Evolutionary conservation across 305 asterid genomes (phyloP).

Genomic region (Plantago coronopus): DNA sequence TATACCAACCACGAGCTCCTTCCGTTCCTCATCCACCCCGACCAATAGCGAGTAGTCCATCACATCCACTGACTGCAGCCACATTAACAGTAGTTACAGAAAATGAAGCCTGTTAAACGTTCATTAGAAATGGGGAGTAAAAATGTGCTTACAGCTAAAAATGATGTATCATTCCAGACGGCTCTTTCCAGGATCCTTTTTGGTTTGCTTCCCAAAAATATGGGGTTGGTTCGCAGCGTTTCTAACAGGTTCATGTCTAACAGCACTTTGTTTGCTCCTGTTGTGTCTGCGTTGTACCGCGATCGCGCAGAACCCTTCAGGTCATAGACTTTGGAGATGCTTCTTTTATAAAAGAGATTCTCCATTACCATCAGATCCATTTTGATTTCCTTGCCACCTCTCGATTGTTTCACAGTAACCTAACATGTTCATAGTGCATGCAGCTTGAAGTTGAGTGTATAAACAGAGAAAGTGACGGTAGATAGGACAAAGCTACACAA

Average conservation of each 20-base stretch:
- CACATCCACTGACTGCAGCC: constrained; percentile 73
- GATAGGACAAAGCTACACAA: not conserved
- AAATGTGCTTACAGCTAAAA: constrained; percentile 59
- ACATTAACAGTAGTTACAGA: not conserved
- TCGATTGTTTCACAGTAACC: constrained; percentile 63
- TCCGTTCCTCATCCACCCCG: constrained; percentile 78
- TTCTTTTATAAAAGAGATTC: constrained; percentile 80
- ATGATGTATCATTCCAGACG: constrained; percentile 92
- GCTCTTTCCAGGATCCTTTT: constrained; percentile 87
- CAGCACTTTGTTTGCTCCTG: constrained; percentile 71
- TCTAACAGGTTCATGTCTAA: constrained; percentile 81
- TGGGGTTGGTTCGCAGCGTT: constrained; percentile 75
- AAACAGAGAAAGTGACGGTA: not conserved
- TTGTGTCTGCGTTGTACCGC: constrained; percentile 79
- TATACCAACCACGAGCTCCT: constrained; percentile 86
- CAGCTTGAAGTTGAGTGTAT: constrained; percentile 11
- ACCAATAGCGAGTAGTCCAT: constrained; percentile 94
- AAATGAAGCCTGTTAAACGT: not conserved
- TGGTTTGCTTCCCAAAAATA: constrained; percentile 87
- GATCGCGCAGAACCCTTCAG: constrained; percentile 91
- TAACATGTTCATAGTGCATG: constrained; percentile 17
- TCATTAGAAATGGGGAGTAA: not conserved
- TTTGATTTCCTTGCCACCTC: constrained; percentile 80
- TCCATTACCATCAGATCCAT: constrained; percentile 98
- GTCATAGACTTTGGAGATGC: constrained; percentile 70